Conservation (phyloP, 2,329 filamentous ascomycete species). For the Fusarium transvaalense region DNA sequence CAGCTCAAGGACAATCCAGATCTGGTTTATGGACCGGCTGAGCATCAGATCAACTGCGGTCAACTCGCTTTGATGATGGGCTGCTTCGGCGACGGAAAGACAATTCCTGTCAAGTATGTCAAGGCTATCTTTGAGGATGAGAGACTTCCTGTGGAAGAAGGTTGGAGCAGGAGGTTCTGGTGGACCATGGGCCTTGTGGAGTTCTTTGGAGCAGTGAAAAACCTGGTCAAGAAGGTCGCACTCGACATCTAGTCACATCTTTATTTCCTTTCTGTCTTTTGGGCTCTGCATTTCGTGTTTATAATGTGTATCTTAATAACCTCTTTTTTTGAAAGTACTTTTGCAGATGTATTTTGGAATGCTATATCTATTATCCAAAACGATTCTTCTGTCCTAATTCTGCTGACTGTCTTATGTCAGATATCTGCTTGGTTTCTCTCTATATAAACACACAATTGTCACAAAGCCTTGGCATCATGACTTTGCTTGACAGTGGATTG, state of each 20-base stretch:
- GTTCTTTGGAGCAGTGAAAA: conserved; percentile 27
- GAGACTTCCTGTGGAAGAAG: conserved; percentile 38
- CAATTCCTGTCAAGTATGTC: conserved; percentile 27
- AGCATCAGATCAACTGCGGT: conserved; percentile 26
- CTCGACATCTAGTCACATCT: not conserved
- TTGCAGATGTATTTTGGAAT: too few species aligned
- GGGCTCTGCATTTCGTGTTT: too few species aligned
- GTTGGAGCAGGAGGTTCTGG: conserved; percentile 39
- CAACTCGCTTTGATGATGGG: conserved; percentile 26
- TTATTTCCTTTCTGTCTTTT: not conserved
- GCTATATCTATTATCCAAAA: too few species aligned
- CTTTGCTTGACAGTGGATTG: too few species aligned
- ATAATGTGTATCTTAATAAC: too few species aligned
- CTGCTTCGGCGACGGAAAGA: conserved; percentile 14
- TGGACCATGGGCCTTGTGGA: conserved; percentile 39
- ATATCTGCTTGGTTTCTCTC: too few species aligned
- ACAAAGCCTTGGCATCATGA: too few species aligned
- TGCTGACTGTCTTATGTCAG: too few species aligned
- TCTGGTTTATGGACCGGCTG: conserved; percentile 8
- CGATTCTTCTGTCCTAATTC: too few species aligned
- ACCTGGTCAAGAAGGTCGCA: not conserved
- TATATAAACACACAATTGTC: too few species aligned
- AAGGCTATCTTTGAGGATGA: conserved; percentile 41
- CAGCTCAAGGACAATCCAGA: conserved; percentile 18
- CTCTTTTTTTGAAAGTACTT: too few species aligned